Evolutionary conservation across 345 rosid genomes (phyloP).

Genomic region (Eutrema heterophyllum): DNA sequence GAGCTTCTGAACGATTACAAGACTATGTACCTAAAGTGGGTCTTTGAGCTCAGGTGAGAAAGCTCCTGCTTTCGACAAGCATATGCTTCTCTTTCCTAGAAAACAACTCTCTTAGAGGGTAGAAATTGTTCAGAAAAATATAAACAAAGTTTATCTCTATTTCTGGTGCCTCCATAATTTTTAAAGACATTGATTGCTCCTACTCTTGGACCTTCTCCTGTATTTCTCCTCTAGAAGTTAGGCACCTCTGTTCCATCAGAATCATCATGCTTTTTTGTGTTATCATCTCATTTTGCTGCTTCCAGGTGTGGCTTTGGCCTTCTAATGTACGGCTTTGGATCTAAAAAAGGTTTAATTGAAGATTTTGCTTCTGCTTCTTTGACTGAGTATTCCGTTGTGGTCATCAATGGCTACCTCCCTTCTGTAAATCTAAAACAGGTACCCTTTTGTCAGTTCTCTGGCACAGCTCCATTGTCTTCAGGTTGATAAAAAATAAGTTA

Average conservation of each 20-base stretch:
- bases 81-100: neutral
- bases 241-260: neutral
- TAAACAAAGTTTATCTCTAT: neutral
- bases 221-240: neutral
- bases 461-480: neutral
- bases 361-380: constrained; percentile 84
- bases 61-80: neutral
- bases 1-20: constrained; percentile 54
- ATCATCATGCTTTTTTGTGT: neutral
- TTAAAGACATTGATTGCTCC: neutral
- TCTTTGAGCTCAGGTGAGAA: constrained; percentile 62
- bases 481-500: neutral
- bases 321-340: constrained; percentile 91
- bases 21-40: constrained; percentile 66
- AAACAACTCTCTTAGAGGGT: neutral
- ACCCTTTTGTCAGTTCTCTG: neutral
- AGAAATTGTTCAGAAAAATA: neutral
- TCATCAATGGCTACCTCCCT: constrained; percentile 87
- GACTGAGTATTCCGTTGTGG: constrained; percentile 63
- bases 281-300: constrained; percentile 4
- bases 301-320: constrained; percentile 87
- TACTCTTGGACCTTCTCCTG: neutral
- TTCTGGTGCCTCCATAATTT: neutral
- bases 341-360: constrained; percentile 69
- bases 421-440: constrained; percentile 87